Percentiles rank a stretch among this genome's conserved stretches.
These are phyloP conservation scores for Lactarius hengduanensis DNA, from an alignment of 768 basidiomycete species.

Conservation along the genomic window DNA sequence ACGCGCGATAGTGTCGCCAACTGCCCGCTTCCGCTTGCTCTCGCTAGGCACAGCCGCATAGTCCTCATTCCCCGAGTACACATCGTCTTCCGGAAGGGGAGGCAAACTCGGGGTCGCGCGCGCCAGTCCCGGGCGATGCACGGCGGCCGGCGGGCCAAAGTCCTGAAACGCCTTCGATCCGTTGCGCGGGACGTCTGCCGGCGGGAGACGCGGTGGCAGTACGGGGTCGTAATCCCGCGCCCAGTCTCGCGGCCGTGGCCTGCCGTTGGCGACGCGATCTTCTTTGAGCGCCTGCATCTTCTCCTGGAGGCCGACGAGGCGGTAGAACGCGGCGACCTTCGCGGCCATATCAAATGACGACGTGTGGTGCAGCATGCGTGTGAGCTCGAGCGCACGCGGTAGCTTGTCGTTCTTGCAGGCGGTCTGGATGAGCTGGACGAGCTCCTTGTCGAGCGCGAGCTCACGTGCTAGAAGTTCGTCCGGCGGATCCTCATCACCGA, in stretches of 20 bases:
- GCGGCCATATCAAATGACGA: conserved; percentile 75
- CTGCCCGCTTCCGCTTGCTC: conserved; percentile 62
- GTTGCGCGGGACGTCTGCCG: conserved; percentile 30
- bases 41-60: conserved; percentile 33
- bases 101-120: conserved; percentile 55
- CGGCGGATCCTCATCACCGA: conserved; percentile 68
- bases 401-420: conserved; percentile 87
- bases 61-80: conserved; percentile 4
- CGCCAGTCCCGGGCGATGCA: conserved; percentile 67
- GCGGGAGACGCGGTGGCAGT: conserved; percentile 34
- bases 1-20: conserved; percentile 37
- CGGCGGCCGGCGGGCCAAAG: conserved; percentile 58
- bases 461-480: conserved; percentile 69
- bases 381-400: conserved; percentile 83
- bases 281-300: conserved; percentile 70
- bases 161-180: conserved; percentile 61
- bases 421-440: conserved; percentile 82
- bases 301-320: conserved; percentile 79
- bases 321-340: conserved; percentile 88
- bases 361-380: conserved; percentile 71
- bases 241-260: conserved; percentile 59
- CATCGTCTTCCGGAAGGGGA: conserved; percentile 8
- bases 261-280: conserved; percentile 50
- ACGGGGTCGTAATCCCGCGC: conserved; percentile 50
- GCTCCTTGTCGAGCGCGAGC: conserved; percentile 81